Evolutionary conservation across 306 rosid genomes (phyloP).

Genomic region (Senna tora): DNA sequence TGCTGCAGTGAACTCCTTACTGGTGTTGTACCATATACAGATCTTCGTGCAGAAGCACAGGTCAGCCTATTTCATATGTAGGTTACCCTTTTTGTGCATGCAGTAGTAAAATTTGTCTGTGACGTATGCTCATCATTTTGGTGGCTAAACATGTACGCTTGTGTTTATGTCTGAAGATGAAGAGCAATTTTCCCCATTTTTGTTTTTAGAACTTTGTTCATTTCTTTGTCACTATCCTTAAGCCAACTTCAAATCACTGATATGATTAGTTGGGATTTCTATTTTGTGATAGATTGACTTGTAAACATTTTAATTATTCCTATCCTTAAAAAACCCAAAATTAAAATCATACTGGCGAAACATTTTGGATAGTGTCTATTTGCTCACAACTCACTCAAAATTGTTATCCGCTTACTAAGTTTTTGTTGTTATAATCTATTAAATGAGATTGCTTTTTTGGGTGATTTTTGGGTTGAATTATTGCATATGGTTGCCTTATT

Average conservation of each 20-base stretch:
- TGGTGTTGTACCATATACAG: constrained; percentile 96
- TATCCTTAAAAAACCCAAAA: neutral
- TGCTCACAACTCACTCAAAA: neutral
- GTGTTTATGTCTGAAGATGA: neutral
- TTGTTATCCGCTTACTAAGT: neutral
- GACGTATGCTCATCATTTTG: constrained; percentile 14
- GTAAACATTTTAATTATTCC: neutral
- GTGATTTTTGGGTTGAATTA: neutral
- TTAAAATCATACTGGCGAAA: neutral
- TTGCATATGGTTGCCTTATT: constrained; percentile 9
- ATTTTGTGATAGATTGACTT: neutral
- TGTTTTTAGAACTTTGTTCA: neutral
- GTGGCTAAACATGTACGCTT: neutral
- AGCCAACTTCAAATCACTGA: constrained; percentile 14
- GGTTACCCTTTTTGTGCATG: constrained; percentile 26
- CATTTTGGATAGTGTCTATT: neutral
- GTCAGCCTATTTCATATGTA: constrained; percentile 46
- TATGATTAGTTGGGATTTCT: neutral
- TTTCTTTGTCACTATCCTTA: constrained; percentile 12
- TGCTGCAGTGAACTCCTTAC: constrained; percentile 91
- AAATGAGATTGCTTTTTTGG: neutral
- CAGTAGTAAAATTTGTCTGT: constrained; percentile 7
- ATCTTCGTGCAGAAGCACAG: constrained; percentile 93
- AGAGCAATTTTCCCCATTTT: neutral
- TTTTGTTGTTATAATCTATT: constrained; percentile 6